A percentile compares a stretch with the other conserved stretches of the same genome.
Evolutionary conservation across 2,329 filamentous ascomycete species (phyloP).

Genomic region (Alternaria hordeiaustralica): DNA sequence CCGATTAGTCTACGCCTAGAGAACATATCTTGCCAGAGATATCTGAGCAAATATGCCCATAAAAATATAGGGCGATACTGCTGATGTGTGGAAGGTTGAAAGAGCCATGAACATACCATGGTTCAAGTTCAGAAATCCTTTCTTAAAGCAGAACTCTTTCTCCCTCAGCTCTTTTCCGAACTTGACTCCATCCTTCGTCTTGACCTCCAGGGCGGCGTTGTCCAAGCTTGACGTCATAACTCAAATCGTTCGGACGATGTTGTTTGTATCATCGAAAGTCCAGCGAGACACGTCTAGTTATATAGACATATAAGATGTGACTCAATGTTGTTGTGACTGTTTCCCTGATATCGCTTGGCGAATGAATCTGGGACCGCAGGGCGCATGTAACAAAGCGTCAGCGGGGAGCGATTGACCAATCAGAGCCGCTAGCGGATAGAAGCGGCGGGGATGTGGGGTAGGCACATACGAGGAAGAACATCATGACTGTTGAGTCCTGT

Average conservation of each 20-base stretch:
- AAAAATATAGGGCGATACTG: neutral
- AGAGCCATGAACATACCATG: constrained; percentile 65
- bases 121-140: constrained; percentile 75
- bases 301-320: constrained; percentile 2
- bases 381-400: neutral
- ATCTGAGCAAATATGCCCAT: neutral
- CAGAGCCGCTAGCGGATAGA: neutral
- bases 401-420: constrained; percentile 6
- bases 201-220: constrained; percentile 15
- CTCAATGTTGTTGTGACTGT: constrained; percentile 1
- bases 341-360: neutral
- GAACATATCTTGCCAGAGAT: neutral
- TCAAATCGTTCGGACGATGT: neutral
- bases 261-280: neutral
- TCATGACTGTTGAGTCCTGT: neutral
- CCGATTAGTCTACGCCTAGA: neutral
- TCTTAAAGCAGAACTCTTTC: constrained; percentile 73
- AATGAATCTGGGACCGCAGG: neutral
- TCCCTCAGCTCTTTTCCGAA: constrained; percentile 62
- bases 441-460: neutral
- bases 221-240: constrained; percentile 19
- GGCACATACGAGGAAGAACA: neutral
- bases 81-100: neutral
- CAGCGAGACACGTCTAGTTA: neutral
- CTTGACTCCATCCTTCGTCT: constrained; percentile 28